phyloP scores from a whole-genome alignment of 371 early-diverging fungal species.

The Lichtheimia corymbifera region DNA sequence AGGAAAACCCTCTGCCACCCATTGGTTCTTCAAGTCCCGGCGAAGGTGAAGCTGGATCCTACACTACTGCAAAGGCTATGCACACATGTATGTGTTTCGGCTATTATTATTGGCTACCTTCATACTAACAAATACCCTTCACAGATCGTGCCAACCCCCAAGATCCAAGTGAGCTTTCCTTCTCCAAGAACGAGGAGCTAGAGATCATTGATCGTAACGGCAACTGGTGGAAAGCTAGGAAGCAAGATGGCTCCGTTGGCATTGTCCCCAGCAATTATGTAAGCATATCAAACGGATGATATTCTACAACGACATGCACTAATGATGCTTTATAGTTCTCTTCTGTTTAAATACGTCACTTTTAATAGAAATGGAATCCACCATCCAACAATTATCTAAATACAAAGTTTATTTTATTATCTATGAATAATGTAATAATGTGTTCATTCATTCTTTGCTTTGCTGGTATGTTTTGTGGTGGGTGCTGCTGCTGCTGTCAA shows the following conservation, averaged over 20 bases:
- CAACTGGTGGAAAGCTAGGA: slow-evolving; percentile 95
- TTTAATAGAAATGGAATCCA: too few species aligned
- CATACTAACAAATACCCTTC: not conserved
- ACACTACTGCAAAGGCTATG: slow-evolving; percentile 28
- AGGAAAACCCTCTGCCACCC: slow-evolving; percentile 15
- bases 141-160: slow-evolving; percentile 79
- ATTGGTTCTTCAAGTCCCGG: not conserved
- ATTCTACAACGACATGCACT: not conserved
- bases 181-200: slow-evolving; percentile 84
- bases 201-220: slow-evolving; percentile 89
- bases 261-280: slow-evolving; percentile 94
- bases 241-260: slow-evolving; percentile 78
- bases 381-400: too few species aligned
- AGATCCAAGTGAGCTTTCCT: slow-evolving; percentile 91
- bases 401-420: not conserved
- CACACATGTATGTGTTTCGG: slow-evolving; percentile 33
- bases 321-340: not conserved
- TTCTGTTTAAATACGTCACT: not conserved
- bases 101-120: not conserved
- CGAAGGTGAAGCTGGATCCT: not conserved
- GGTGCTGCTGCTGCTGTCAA: not conserved
- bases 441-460: not conserved
- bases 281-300: not conserved
- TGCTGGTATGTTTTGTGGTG: not conserved
- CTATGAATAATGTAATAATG: not conserved